phyloP scores from a whole-genome alignment of 139 green algal genomes.

The Chlamydomonas sp. region DNA sequence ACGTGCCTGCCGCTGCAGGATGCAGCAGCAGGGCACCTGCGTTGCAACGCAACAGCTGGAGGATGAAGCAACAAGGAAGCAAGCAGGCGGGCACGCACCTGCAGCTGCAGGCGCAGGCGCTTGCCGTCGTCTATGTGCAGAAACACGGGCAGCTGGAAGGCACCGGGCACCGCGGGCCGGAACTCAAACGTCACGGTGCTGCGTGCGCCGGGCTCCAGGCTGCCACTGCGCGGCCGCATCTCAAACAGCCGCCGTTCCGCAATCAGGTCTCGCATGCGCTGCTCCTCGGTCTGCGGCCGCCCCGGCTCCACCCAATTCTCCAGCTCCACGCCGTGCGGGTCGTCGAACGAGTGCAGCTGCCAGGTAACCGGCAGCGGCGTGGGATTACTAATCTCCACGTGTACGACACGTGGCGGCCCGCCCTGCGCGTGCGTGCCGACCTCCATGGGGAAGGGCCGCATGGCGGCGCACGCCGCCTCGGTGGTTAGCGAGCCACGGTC shows the following conservation, averaged over 20 bases:
- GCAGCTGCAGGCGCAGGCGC: slow-evolving; percentile 69
- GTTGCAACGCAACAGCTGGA: no score
- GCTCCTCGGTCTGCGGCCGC: slow-evolving; percentile 54
- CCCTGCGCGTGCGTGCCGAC: slow-evolving; percentile 56
- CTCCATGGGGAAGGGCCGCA: slow-evolving; percentile 60
- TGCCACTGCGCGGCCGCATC: slow-evolving; percentile 55
- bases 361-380: slow-evolving; percentile 51
- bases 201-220: slow-evolving; percentile 33
- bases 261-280: slow-evolving; percentile 64
- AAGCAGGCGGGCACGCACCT: neutral
- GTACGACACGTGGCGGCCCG: slow-evolving; percentile 19
- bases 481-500: slow-evolving; percentile 55
- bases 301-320: slow-evolving; percentile 84
- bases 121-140: slow-evolving; percentile 70
- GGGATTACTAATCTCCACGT: slow-evolving; percentile 62
- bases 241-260: slow-evolving; percentile 70
- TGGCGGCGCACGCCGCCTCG: slow-evolving; percentile 31
- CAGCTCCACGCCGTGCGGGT: slow-evolving; percentile 65
- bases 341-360: slow-evolving; percentile 68
- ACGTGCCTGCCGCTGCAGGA: no score
- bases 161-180: slow-evolving; percentile 47
- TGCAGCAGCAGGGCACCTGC: no score
- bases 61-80: no score
- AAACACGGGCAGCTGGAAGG: slow-evolving; percentile 68
- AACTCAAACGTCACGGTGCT: slow-evolving; percentile 44